Base-by-base conservation (phyloP, 257 asterid genomes). In the Nicotiana attenuata region DNA sequence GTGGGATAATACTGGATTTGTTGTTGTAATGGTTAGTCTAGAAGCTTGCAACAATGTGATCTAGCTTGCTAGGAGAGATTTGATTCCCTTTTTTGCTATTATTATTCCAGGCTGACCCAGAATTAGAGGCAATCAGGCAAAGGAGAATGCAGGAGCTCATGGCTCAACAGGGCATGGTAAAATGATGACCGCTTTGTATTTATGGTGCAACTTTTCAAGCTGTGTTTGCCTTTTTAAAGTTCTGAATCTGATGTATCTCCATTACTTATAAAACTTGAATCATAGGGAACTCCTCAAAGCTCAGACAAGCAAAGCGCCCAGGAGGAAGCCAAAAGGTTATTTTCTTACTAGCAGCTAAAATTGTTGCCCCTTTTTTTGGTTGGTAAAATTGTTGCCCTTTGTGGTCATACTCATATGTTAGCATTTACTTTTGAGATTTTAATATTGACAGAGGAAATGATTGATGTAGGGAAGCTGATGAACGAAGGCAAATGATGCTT, bases 101-200 rank as follows among this genome's bases (percentile, higher is more conserved):
- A n/a, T 84, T 56, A 3, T 85, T 41, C 47, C 47, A 96, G 99
- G 98, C 96, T 56, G 99, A 96, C 80, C 98, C 98, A 1, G 99
- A 96, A 82, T 88, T 96, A 91, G 97, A 96, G 86, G 99, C 99
- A 28, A 94, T 96, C 85, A 88, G 99, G 86, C 97, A 94, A 88
- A 93, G 97, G 89, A 89, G 99, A 87, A 92, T 96, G 97, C 97
- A 96, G 88, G 99, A 96, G 91, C 97, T 96, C 80, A 94, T 96
- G 98, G 97, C 92, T 85, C 94, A 90, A 82, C 97, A 88, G 56
- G 96, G 97, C 77, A 56, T 22, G 84, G 98, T 91, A 85, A 63
- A 77, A 41, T 57, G 45, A 66, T 66, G 31, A 10, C 20, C 41
- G 76, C 11, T 41, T 55, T 35, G 31, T 53, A 35, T 45, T 38